Percentiles rank a stretch among this genome's conserved stretches.
Conservation (phyloP, 1,284 basidiomycete species). For the Marasmius tenuissimus region DNA sequence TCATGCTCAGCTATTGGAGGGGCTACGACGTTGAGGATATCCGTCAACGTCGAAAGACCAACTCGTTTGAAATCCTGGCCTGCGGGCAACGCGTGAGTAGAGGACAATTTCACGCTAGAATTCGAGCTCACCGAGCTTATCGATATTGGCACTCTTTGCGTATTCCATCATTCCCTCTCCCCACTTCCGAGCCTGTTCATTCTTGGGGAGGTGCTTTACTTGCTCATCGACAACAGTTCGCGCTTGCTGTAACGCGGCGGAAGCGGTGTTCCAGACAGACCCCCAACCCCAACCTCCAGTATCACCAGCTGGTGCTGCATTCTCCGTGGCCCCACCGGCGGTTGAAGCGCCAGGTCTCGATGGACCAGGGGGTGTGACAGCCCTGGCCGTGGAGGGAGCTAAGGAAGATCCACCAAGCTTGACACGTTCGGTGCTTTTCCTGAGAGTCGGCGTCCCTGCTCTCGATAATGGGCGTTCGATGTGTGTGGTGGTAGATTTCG, state of each 20-base stretch:
- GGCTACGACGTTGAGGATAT: conserved; percentile 94
- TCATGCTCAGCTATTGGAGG: conserved; percentile 98
- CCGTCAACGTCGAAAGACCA: conserved; percentile 84
- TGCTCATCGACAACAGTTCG: conserved; percentile 88
- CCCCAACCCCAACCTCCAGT: conserved; percentile 74
- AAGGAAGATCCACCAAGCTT: conserved; percentile 48
- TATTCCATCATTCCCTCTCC: conserved; percentile 62
- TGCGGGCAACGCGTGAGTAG: conserved; percentile 28
- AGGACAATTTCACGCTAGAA: background rate
- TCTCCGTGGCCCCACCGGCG: conserved; percentile 21
- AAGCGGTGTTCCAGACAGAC: conserved; percentile 85
- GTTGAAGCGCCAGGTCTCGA: too few species aligned
- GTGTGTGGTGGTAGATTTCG: conserved; percentile 53
- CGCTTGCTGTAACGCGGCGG: conserved; percentile 85
- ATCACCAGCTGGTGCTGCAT: conserved; percentile 18
- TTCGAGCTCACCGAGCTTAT: conserved; percentile 66
- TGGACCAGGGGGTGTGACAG: conserved; percentile 25
- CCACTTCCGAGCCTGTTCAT: conserved; percentile 83
- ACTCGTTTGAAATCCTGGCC: conserved; percentile 87
- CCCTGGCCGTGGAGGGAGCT: conserved; percentile 24
- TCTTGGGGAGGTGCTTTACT: conserved; percentile 78
- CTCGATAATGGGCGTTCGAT: conserved; percentile 64
- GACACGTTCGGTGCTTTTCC: conserved; percentile 78
- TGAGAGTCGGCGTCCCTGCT: conserved; percentile 67
- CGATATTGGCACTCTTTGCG: conserved; percentile 79